A percentile compares a stretch with the other conserved stretches of the same genome.
phyloP scores from a whole-genome alignment of 176 grass and related monocot species.

The Raddia guianensis region DNA sequence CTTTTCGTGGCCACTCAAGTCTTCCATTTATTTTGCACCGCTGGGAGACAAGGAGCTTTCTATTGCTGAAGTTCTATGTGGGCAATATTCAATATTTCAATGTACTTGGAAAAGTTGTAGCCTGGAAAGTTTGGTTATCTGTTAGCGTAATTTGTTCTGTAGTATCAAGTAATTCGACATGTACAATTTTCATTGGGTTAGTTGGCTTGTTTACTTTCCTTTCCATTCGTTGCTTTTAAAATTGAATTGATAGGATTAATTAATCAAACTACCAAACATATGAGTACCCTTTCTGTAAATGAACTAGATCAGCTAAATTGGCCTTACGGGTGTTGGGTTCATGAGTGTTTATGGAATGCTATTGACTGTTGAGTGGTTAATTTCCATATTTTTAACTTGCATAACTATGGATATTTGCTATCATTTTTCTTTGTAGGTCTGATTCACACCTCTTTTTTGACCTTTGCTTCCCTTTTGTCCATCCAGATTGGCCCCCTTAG shows the following conservation, averaged over 20 bases:
- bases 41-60: constrained; percentile 20
- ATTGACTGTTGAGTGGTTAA: constrained; percentile 18
- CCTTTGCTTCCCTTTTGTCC: constrained; percentile 21
- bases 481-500: constrained; percentile 86
- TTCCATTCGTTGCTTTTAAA: neutral
- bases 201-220: neutral
- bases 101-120: constrained; percentile 2
- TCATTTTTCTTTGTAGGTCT: constrained; percentile 18
- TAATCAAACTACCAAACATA: neutral
- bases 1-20: constrained; percentile 16
- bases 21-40: constrained; percentile 10
- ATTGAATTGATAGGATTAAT: neutral
- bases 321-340: neutral
- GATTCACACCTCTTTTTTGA: neutral
- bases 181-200: constrained; percentile 19
- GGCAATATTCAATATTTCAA: neutral
- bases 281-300: neutral
- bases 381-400: constrained; percentile 1
- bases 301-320: neutral
- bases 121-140: constrained; percentile 7
- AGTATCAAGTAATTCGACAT: neutral
- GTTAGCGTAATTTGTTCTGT: neutral
- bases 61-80: neutral
- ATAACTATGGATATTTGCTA: neutral
- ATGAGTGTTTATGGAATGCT: neutral